Evolutionary conservation across 2,329 filamentous ascomycete species (phyloP).

Genomic region (Monosporascus sp.): DNA sequence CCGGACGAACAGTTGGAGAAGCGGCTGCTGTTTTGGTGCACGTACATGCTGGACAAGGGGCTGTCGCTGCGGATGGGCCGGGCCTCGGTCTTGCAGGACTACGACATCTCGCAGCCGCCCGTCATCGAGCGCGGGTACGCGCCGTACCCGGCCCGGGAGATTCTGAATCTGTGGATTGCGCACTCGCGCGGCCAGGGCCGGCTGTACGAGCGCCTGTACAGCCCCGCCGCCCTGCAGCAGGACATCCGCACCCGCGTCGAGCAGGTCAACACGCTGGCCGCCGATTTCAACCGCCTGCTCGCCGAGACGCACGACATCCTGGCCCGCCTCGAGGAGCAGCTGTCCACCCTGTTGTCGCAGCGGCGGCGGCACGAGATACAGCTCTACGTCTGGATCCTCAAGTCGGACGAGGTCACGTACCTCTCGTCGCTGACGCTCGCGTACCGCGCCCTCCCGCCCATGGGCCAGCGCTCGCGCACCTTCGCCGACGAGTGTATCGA

Average conservation of each 20-base stretch:
- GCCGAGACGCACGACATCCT: slow-evolving; percentile 20
- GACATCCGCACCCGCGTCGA: slow-evolving; percentile 26
- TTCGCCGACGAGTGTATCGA: slow-evolving; percentile 39
- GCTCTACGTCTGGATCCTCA: slow-evolving; percentile 29
- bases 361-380: not conserved
- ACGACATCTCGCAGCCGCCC: slow-evolving; percentile 44
- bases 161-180: slow-evolving; percentile 43
- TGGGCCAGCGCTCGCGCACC: slow-evolving; percentile 21
- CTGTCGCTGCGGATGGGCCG: slow-evolving; percentile 50
- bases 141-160: slow-evolving; percentile 26
- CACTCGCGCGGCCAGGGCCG: slow-evolving; percentile 50
- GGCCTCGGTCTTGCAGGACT: slow-evolving; percentile 49
- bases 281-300: slow-evolving; percentile 28
- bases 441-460: slow-evolving; percentile 36
- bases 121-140: slow-evolving; percentile 27
- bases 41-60: slow-evolving; percentile 52
- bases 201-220: slow-evolving; percentile 52
- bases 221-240: slow-evolving; percentile 33
- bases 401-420: slow-evolving; percentile 37
- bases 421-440: slow-evolving; percentile 36
- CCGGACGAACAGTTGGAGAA: slow-evolving; percentile 26
- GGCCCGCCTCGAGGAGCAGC: slow-evolving; percentile 13
- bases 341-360: too few species aligned
- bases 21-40: slow-evolving; percentile 49
- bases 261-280: slow-evolving; percentile 26